Conservation (phyloP, 2,329 filamentous ascomycete species). For the Akanthomyces muscarius region DNA sequence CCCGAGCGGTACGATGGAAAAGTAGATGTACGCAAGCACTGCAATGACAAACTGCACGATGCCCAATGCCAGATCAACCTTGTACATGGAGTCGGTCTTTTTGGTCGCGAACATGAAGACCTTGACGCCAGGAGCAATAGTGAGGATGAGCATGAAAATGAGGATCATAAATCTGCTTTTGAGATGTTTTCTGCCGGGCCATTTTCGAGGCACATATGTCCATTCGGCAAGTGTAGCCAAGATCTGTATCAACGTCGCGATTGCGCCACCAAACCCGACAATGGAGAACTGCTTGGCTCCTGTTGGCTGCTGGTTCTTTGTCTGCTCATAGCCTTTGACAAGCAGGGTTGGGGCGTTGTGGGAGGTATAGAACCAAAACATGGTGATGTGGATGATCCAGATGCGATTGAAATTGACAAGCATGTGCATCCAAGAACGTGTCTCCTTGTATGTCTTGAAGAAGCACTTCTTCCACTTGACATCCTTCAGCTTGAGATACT, state of each 20-base stretch:
- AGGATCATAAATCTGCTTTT: slow-evolving; percentile 87
- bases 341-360: slow-evolving; percentile 86
- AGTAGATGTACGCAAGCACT: slow-evolving; percentile 84
- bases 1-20: slow-evolving; percentile 89
- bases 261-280: slow-evolving; percentile 77
- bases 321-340: slow-evolving; percentile 76
- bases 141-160: slow-evolving; percentile 71
- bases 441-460: slow-evolving; percentile 99
- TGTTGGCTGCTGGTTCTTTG: slow-evolving; percentile 71
- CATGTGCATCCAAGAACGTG: slow-evolving; percentile 95
- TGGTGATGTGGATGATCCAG: slow-evolving; percentile 91
- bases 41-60: slow-evolving; percentile 94
- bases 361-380: slow-evolving; percentile 97
- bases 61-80: slow-evolving; percentile 65
- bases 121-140: slow-evolving; percentile 79
- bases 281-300: slow-evolving; percentile 72
- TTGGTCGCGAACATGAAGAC: slow-evolving; percentile 62
- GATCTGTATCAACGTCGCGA: slow-evolving; percentile 82
- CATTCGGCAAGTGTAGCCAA: slow-evolving; percentile 84
- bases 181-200: slow-evolving; percentile 95
- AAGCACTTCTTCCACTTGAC: slow-evolving; percentile 98
- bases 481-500: slow-evolving; percentile 87
- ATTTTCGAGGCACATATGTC: slow-evolving; percentile 87
- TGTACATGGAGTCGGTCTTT: slow-evolving; percentile 25
- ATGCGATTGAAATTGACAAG: slow-evolving; percentile 99